Evolutionary conservation across 108 stramenopile species (phyloP).

Genomic region (Cyclotella atomus): DNA sequence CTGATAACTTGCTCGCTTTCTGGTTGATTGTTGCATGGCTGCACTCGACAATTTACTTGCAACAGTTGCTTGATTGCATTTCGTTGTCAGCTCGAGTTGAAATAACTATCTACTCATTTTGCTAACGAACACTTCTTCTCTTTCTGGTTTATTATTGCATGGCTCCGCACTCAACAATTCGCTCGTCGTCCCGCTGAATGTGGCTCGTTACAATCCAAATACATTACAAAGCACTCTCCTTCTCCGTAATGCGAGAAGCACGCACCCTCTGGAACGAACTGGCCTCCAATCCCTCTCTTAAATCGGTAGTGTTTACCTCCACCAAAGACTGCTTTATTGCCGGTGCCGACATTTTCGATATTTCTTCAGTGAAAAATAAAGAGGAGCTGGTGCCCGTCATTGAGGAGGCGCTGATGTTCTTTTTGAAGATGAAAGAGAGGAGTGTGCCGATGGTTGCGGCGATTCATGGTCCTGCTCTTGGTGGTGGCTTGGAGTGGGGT

Average conservation of each 20-base stretch:
- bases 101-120: too few relatives aligned
- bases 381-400: slow-evolving; percentile 77
- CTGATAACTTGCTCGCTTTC: too few relatives aligned
- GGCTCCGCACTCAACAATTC: too few relatives aligned
- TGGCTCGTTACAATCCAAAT: too few relatives aligned
- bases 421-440: slow-evolving; percentile 77
- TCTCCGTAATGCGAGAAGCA: slow-evolving; percentile 87
- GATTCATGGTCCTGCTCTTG: slow-evolving; percentile 96
- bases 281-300: slow-evolving; percentile 77
- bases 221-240: slow-evolving; percentile 93
- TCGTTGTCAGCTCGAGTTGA: too few relatives aligned
- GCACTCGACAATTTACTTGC: too few relatives aligned
- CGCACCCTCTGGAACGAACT: slow-evolving; percentile 73
- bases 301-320: slow-evolving; percentile 95
- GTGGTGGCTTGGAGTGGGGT: slow-evolving; percentile 98
- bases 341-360: slow-evolving; percentile 97
- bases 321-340: slow-evolving; percentile 98
- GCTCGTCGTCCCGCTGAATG: too few relatives aligned
- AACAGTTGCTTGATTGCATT: too few relatives aligned
- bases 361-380: slow-evolving; percentile 87
- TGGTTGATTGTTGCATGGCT: too few relatives aligned
- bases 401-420: slow-evolving; percentile 80
- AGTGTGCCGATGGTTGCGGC: slow-evolving; percentile 93
- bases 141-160: too few relatives aligned
- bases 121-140: too few relatives aligned